These are phyloP conservation scores for Isabelozyma heimii DNA, from an alignment of 805 yeast genomes.

Conservation along the genomic window DNA sequence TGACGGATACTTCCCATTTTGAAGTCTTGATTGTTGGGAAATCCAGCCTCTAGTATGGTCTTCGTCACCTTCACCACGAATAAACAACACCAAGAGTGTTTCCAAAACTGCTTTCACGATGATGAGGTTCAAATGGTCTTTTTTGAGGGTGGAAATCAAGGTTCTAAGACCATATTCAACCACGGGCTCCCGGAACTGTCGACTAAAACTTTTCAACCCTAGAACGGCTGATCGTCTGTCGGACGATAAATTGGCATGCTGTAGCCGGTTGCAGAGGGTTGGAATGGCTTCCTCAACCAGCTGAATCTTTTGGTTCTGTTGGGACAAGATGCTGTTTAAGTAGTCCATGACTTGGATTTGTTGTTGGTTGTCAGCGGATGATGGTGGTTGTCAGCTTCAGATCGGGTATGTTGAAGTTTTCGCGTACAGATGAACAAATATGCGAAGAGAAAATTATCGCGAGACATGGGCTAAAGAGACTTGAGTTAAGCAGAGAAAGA, in stretches of 20 bases:
- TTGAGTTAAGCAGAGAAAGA: background rate
- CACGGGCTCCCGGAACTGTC: constrained; percentile 87
- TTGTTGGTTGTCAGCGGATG: background rate
- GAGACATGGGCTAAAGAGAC: background rate
- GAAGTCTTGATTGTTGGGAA: constrained; percentile 67
- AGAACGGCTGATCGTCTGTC: constrained; percentile 91
- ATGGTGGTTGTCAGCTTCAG: no score
- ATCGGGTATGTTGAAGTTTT: background rate
- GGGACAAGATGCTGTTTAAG: constrained; percentile 33
- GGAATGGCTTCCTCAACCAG: constrained; percentile 81
- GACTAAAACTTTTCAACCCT: constrained; percentile 81
- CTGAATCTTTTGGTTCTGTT: constrained; percentile 31
- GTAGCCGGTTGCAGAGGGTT: constrained; percentile 81
- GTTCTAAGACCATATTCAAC: constrained; percentile 83
- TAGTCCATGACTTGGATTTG: constrained; percentile 27
- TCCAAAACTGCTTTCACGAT: constrained; percentile 80
- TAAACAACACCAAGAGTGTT: constrained; percentile 77
- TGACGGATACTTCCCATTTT: constrained; percentile 77
- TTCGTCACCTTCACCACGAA: constrained; percentile 62
- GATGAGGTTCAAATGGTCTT: constrained; percentile 67
- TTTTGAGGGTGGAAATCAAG: constrained; percentile 59
- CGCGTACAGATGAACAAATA: no score
- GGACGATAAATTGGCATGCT: constrained; percentile 74
- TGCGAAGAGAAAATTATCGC: background rate
- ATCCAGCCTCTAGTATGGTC: constrained; percentile 70